phyloP scores from a whole-genome alignment of 768 basidiomycete species.

The Hygrophorus russula region DNA sequence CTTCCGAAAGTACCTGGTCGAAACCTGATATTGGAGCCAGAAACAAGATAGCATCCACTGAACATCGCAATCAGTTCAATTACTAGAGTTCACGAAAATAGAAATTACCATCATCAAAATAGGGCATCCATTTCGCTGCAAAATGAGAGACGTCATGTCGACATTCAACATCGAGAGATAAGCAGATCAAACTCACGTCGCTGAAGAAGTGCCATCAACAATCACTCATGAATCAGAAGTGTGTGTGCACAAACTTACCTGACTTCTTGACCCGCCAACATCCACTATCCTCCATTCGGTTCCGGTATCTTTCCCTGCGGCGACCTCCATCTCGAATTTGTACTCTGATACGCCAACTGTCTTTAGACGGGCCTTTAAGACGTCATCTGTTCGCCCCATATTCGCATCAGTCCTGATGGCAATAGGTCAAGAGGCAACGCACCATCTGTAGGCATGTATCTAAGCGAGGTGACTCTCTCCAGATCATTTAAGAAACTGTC shows the following conservation, averaged over 20 bases:
- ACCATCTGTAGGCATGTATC: constrained; percentile 66
- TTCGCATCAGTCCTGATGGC: not conserved
- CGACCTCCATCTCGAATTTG: constrained; percentile 65
- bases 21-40: constrained; percentile 68
- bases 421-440: constrained; percentile 6
- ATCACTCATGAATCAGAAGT: constrained; percentile 7
- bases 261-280: constrained; percentile 65
- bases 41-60: constrained; percentile 67
- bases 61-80: not conserved
- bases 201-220: constrained; percentile 14
- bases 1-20: constrained; percentile 60
- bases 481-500: constrained; percentile 61
- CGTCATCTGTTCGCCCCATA: constrained; percentile 42
- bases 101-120: constrained; percentile 46
- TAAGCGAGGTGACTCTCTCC: constrained; percentile 48
- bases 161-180: not conserved
- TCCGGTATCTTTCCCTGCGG: constrained; percentile 38
- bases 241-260: constrained; percentile 29
- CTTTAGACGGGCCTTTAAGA: constrained; percentile 65
- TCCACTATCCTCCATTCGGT: constrained; percentile 72
- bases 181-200: constrained; percentile 18
- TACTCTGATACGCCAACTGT: constrained; percentile 75
- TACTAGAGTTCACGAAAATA: not conserved
- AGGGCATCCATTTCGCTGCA: constrained; percentile 58
- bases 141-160: not conserved